phyloP scores from a whole-genome alignment of 345 rosid species.

The Crucihimalaya himalaica region DNA sequence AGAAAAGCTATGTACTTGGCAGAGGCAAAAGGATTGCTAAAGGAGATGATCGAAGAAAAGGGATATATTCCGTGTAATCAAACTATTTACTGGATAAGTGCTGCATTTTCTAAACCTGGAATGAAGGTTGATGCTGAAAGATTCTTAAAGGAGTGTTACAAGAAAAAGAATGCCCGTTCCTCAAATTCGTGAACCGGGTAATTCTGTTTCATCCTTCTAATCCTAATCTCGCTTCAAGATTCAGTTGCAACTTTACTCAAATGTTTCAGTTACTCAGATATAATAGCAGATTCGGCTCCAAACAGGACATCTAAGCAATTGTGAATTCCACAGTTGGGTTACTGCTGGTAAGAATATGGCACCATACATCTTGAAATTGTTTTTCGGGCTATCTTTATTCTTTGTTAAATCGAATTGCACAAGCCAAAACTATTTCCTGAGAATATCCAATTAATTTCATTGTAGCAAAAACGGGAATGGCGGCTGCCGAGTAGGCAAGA shows the following conservation, averaged over 20 bases:
- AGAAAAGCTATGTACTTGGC: slow-evolving; percentile 49
- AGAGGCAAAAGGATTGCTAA: slow-evolving; percentile 61
- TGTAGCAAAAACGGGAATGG: slow-evolving; percentile 8
- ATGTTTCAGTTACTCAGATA: slow-evolving; percentile 21
- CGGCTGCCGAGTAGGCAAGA: slow-evolving; percentile 14
- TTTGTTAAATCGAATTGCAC: slow-evolving; percentile 1
- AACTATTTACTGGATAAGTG: slow-evolving; percentile 62
- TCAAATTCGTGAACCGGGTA: slow-evolving; percentile 34
- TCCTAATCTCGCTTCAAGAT: slow-evolving; percentile 13
- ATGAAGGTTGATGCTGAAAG: slow-evolving; percentile 57
- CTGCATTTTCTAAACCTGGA: slow-evolving; percentile 65
- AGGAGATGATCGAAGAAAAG: slow-evolving; percentile 73
- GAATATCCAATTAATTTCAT: not conserved
- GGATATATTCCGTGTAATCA: slow-evolving; percentile 62
- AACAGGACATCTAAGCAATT: slow-evolving; percentile 27
- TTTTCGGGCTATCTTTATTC: not conserved
- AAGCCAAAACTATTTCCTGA: slow-evolving; percentile 5
- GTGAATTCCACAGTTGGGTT: slow-evolving; percentile 12
- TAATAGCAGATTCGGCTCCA: slow-evolving; percentile 21
- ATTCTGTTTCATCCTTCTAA: slow-evolving; percentile 12
- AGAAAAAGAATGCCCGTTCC: slow-evolving; percentile 41
- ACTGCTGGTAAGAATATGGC: slow-evolving; percentile 20
- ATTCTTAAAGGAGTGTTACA: slow-evolving; percentile 54
- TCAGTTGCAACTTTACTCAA: slow-evolving; percentile 18
- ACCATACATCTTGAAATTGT: not conserved